Percentiles rank a stretch among this genome's conserved stretches.
Conservation (phyloP, 345 rosid genomes). For the Reutealis trisperma region DNA sequence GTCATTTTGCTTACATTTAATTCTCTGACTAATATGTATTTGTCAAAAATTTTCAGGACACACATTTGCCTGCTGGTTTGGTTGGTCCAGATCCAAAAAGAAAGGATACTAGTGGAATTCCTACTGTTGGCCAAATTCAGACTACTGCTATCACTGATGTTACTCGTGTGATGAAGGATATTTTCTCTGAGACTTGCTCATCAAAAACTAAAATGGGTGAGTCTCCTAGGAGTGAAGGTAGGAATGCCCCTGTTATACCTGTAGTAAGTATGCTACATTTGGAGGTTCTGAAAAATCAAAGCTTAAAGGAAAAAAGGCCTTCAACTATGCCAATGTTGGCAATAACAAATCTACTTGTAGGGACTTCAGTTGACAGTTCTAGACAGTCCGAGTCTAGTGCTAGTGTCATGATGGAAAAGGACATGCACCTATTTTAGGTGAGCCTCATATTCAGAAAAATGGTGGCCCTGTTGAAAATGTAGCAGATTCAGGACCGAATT, state of each 20-base stretch:
- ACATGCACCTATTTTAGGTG: slow-evolving; percentile 15
- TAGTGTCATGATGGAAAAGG: slow-evolving; percentile 14
- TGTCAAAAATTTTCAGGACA: slow-evolving; percentile 9
- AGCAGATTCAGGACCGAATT: slow-evolving; percentile 17
- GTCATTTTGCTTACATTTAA: not conserved
- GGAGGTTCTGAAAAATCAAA: slow-evolving; percentile 36
- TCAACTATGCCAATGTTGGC: slow-evolving; percentile 18
- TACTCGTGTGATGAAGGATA: slow-evolving; percentile 68
- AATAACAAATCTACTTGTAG: slow-evolving; percentile 24
- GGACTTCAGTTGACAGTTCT: slow-evolving; percentile 23
- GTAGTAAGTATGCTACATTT: slow-evolving; percentile 23
- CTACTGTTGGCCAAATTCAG: slow-evolving; percentile 44
- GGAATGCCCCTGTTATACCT: slow-evolving; percentile 31
- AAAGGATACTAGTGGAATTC: slow-evolving; percentile 42
- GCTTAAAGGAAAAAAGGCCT: slow-evolving; percentile 21
- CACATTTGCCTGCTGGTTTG: slow-evolving; percentile 17
- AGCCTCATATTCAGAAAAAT: slow-evolving; percentile 24
- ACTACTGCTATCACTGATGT: slow-evolving; percentile 52
- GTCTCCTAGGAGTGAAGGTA: slow-evolving; percentile 34
- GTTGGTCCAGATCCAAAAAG: slow-evolving; percentile 38
- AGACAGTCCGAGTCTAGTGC: slow-evolving; percentile 19
- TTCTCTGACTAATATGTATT: not conserved
- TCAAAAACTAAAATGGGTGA: slow-evolving; percentile 49
- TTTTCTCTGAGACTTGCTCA: slow-evolving; percentile 56
- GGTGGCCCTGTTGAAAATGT: slow-evolving; percentile 28